Evolutionary conservation across 1,284 basidiomycete genomes (phyloP), one percentile per base, ranked within the genome.

Genomic region (Ceratobasidium sp.): DNA sequence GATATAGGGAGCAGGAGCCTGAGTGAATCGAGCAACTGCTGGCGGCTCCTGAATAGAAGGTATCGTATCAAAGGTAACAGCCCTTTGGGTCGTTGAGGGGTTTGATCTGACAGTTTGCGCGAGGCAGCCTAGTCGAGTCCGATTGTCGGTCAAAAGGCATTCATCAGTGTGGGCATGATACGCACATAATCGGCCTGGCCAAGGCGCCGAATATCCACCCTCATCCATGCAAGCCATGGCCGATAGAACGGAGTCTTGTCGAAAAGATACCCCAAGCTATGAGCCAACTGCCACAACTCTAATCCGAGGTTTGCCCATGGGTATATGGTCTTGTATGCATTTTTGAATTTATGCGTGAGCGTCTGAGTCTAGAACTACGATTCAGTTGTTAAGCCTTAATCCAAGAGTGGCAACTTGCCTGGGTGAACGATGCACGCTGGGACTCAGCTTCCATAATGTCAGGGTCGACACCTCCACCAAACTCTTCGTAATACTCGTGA

Each of bases 201-300:
- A 70, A 95, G 82, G 40, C 95, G 85, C 28, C 94, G 87, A 23
- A 96, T 80, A 77, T 95, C 91, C 16, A 97, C 84, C 7, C 92
- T 89, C 74, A 96, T 87, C 88, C 91, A 91, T 36, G 85, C 83
- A 73, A 95, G 81, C 96, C 96, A 99, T 12, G 96, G 96, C 75
- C 96, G 87, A 82, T 96, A 96, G 79, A 89, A 92, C 0, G 91
- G 87, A 12, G 91, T 95, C 78, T 86, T 86, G 76, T 94, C 92
- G 79, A 98, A 98, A 28, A 98, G 84, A 81, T 98, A 99, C 8
- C 89, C 88, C 40, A 98, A 81, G 79, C 97, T 97, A 84, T 90
- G 92, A 44, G 86, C 81, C 18, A 98, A 84, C 73, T 97, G 82
- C 86, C 91, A 92, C 23, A 89, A 76, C 80, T 99, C 96, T 75